Evolutionary conservation across 2,329 filamentous ascomycete genomes (phyloP), one percentile per base, ranked within the genome.

Genomic region (Spiromastix sp.): DNA sequence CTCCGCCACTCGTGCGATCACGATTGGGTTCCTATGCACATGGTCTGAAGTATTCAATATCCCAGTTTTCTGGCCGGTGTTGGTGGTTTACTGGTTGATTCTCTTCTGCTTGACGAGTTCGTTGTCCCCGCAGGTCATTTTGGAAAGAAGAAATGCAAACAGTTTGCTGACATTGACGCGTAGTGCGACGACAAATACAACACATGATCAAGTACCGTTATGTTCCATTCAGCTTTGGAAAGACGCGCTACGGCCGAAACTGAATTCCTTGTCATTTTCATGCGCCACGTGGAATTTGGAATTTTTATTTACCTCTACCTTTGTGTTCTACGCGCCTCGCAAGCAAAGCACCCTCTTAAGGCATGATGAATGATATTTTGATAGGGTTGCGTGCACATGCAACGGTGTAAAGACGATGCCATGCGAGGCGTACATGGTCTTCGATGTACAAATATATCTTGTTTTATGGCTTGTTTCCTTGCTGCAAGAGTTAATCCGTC

Each of bases 171-270:
- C 8, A 25, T 13, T 24, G 44, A 36, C 13, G 30, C 34, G 15
- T 28, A 93, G 86, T 98, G 91, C 79, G 91, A 64, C 85, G 91
- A 71, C 91, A 98, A 68, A 98, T 98, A 51, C 91, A 98, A 68
- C 91, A 96, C 68, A 98, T 98, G 91, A 89, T 98, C 74, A 98
- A 96, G 71, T 98, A 96, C 70, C 85, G 89, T 66, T 98, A 94
- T 58, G 86, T 94, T 19, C 86, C 87, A 26, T 94, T 95, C 67
- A 80, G 84, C 26, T 77, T 93, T 47, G 87, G 87, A 62, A 95
- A 95, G 75, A 72, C 83, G 45, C 79, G 75, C 56, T 93, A 91
- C 60, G 63, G 65, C 37, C 56, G 55, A 10, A 36, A 26, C 20
- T 46, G 30, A 40, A 27, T 9, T n/a, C n/a, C n/a, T n/a, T n/a